Evolutionary conservation across 345 rosid genomes (phyloP), one percentile per base, ranked within the genome.

Genomic region (Arabidopsis suecica): DNA sequence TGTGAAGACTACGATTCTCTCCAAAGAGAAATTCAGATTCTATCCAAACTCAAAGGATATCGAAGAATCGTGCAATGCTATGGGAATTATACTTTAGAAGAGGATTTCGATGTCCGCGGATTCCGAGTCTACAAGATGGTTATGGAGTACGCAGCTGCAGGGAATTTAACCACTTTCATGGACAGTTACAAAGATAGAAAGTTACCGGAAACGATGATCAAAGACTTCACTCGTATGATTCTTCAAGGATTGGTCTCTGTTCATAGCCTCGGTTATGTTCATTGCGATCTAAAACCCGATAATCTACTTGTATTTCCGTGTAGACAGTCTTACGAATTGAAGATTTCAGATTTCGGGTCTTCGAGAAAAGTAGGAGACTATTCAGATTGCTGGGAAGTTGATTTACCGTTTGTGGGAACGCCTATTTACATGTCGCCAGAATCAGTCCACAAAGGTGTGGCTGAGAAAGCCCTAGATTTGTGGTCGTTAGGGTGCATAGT

Each of bases 341-440:
- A 72, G 61, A 61, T 72, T 50, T 28, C 61, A 5, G 69, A 72
- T 61, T 72, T 72, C 30, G 76, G 53, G 3, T 44, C 49, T 7
- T 61, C 76, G 42, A 50, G 5, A 11, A n/a, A 22, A 13, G 66
- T 20, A 0, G 66, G 75, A 22, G 59, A 47, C 13, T 44, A 7
- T 0, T 2, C 47, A 2, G 36, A 57, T 3, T 1, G 11, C 0
- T 71, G 47, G 60, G 40, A 44, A 25, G 4, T 7, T 7, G 63
- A 68, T 18, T 13, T 14, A 33, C 80, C 75, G 7, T 69, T 70
- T 71, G 32, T 54, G 1, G 80, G 71, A 34, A 16, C 80, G 0
- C 76, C 59, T 45, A 4, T 45, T 1, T 71, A 70, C 20, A 77
- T 77, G 80, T 77, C 80, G 2, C 80, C 76, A 0, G 80, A 77